Evolutionary conservation across 2,329 filamentous ascomycete species (phyloP).

Genomic region (Neofusicoccum kwambonambiense): DNA sequence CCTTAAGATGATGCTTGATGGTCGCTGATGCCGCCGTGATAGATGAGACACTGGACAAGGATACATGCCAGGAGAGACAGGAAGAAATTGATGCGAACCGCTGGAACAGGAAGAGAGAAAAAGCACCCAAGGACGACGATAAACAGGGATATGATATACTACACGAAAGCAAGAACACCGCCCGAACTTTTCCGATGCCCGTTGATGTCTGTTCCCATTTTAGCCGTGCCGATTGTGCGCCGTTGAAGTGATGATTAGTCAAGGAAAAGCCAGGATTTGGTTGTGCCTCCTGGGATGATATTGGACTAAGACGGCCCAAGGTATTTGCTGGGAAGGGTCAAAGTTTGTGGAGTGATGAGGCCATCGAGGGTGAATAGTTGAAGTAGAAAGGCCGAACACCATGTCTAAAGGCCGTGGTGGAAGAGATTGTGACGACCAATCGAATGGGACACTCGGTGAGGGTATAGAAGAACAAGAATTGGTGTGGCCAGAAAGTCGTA

Average conservation of each 20-base stretch:
- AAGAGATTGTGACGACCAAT: neutral
- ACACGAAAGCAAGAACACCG: conserved; percentile 9
- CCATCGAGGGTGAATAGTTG: neutral
- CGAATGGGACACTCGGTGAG: neutral
- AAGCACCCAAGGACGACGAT: neutral
- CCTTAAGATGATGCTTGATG: conserved; percentile 1
- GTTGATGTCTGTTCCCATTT: neutral
- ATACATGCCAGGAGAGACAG: neutral
- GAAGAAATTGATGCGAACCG: neutral
- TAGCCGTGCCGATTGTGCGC: conserved; percentile 6
- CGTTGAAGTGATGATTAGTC: neutral
- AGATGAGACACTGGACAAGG: conserved; percentile 1
- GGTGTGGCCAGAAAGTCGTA: neutral
- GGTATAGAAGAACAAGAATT: neutral
- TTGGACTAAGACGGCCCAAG: neutral
- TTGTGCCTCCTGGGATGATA: neutral
- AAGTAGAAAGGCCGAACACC: neutral
- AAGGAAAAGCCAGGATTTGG: neutral
- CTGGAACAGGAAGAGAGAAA: neutral
- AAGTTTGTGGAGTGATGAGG: neutral
- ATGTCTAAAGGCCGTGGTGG: neutral
- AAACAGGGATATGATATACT: neutral
- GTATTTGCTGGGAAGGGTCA: neutral
- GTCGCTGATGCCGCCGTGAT: conserved; percentile 11
- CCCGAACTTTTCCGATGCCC: conserved; percentile 6